Evolutionary conservation across 495 filamentous ascomycete genomes (phyloP).

Genomic region (Chaetomium fimeti): DNA sequence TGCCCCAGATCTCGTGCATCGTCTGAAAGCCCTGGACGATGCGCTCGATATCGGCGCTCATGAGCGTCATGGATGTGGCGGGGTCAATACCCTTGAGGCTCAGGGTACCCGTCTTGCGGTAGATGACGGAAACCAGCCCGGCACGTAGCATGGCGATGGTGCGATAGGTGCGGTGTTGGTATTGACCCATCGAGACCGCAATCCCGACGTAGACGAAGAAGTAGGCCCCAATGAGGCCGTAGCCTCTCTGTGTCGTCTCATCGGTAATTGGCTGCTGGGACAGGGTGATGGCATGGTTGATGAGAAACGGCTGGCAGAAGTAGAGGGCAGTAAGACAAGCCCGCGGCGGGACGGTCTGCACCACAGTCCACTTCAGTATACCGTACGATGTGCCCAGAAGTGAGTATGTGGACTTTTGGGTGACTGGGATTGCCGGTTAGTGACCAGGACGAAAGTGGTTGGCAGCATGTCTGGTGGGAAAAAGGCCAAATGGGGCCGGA

Average conservation of each 20-base stretch:
- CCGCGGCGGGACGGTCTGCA: conserved; percentile 52
- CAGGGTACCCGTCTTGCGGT: conserved; percentile 51
- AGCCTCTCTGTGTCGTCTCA: conserved; percentile 45
- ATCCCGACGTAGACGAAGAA: conserved; percentile 60
- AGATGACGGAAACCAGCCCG: conserved; percentile 58
- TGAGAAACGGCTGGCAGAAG: conserved; percentile 63
- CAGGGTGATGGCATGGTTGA: conserved; percentile 53
- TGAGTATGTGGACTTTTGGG: conserved; percentile 37
- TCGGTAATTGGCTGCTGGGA: conserved; percentile 32
- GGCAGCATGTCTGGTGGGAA: too few relatives aligned
- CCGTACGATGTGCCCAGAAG: conserved; percentile 45
- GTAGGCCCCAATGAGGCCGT: conserved; percentile 66
- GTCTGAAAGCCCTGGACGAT: conserved; percentile 40
- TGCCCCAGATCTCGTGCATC: conserved; percentile 50
- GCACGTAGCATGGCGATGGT: conserved; percentile 62
- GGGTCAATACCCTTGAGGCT: conserved; percentile 47
- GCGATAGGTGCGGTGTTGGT: conserved; percentile 58
- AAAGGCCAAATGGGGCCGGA: neutral
- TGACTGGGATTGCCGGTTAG: conserved; percentile 24
- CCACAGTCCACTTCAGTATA: conserved; percentile 50
- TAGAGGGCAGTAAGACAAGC: conserved; percentile 57
- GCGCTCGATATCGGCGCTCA: conserved; percentile 54
- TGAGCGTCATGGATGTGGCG: conserved; percentile 58
- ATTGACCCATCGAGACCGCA: conserved; percentile 54
- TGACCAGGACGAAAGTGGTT: neutral